These are phyloP conservation scores for Arxiozyma telluris DNA, from an alignment of 1,139 yeast species.

Conservation along the genomic window DNA sequence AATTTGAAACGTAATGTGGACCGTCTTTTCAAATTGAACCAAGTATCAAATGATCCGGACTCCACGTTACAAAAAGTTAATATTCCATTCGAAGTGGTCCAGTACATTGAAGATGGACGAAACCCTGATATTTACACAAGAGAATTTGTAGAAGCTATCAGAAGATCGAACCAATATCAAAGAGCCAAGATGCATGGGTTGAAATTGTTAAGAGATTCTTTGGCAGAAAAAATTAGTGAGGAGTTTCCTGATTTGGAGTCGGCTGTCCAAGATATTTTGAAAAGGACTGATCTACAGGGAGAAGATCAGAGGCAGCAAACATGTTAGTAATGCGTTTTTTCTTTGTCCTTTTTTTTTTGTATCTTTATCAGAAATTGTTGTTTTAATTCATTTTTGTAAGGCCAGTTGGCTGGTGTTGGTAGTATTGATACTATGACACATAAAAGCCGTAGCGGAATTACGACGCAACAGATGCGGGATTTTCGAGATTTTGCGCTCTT, in stretches of 20 bases:
- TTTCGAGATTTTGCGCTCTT: not conserved
- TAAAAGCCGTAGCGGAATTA: too few relatives aligned
- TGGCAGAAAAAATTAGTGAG: constrained; percentile 58
- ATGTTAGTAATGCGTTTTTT: not conserved
- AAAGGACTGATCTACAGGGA: constrained; percentile 22
- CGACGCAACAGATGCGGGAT: too few relatives aligned
- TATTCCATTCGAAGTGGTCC: constrained; percentile 68
- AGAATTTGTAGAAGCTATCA: constrained; percentile 88
- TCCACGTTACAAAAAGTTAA: constrained; percentile 36
- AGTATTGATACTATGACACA: too few relatives aligned
- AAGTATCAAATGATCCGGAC: constrained; percentile 26
- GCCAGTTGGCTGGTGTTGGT: too few relatives aligned
- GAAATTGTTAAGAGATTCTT: constrained; percentile 46
- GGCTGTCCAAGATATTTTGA: constrained; percentile 43
- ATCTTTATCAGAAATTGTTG: too few relatives aligned
- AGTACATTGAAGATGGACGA: constrained; percentile 88
- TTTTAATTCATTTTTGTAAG: too few relatives aligned
- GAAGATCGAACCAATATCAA: constrained; percentile 77
- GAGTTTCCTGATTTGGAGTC: constrained; percentile 69
- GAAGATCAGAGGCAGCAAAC: not conserved
- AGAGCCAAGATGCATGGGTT: constrained; percentile 73
- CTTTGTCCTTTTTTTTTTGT: too few relatives aligned
- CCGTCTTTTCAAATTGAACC: constrained; percentile 26
- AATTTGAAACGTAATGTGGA: constrained; percentile 34
- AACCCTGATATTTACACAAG: constrained; percentile 95